Evolutionary conservation across 1,284 basidiomycete genomes (phyloP).

Genomic region (Cutaneotrichosporon sp.): DNA sequence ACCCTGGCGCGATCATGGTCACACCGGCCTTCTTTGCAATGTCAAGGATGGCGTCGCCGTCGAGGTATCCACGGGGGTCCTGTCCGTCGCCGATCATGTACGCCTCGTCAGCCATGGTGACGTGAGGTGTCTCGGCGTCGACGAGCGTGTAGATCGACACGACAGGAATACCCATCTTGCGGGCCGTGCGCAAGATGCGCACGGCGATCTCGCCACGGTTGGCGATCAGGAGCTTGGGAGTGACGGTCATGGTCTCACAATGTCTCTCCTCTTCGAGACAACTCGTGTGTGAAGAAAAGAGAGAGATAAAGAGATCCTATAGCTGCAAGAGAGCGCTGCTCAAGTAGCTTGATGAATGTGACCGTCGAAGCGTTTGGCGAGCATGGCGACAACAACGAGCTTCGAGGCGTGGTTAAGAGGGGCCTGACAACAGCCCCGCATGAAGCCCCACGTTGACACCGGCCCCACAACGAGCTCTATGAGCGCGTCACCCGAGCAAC

Average conservation of each 20-base stretch:
- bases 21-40: constrained; percentile 51
- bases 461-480: too few species aligned
- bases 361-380: background rate
- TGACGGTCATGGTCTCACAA: constrained; percentile 3
- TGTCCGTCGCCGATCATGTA: constrained; percentile 44
- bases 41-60: constrained; percentile 49
- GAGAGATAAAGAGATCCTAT: background rate
- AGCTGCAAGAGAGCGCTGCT: background rate
- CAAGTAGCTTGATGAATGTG: background rate
- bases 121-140: constrained; percentile 72
- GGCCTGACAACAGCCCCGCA: too few species aligned
- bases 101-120: constrained; percentile 48
- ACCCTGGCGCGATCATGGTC: constrained; percentile 60
- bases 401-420: too few species aligned
- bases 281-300: background rate
- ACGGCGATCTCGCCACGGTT: constrained; percentile 94
- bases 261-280: background rate
- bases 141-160: constrained; percentile 86
- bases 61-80: constrained; percentile 52
- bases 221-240: constrained; percentile 70
- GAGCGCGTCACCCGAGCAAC: too few species aligned
- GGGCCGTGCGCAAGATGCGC: constrained; percentile 83
- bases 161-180: constrained; percentile 76
- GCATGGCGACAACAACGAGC: background rate
- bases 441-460: too few species aligned